Percentiles rank a stretch among this genome's conserved stretches.
Conservation (phyloP, 163 green algal species). For the Chlorella variabilis region DNA sequence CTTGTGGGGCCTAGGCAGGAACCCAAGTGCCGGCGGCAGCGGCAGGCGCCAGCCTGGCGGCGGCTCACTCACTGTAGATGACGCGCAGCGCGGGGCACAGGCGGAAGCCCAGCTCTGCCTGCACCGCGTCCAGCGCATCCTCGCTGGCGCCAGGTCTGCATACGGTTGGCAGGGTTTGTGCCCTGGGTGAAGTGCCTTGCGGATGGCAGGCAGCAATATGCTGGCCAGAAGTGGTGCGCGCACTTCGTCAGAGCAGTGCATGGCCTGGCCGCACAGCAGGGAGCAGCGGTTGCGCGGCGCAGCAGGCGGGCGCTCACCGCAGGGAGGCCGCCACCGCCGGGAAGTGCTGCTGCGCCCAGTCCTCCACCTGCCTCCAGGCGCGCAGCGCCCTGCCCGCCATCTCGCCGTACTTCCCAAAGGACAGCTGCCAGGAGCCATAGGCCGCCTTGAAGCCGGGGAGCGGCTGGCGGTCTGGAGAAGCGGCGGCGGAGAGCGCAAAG, state of each 20-base stretch:
- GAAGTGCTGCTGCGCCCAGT: constrained; percentile 27
- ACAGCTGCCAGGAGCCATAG: constrained; percentile 20
- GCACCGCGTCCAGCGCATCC: constrained; percentile 6
- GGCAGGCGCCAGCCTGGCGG: no score
- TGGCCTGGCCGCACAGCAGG: no score
- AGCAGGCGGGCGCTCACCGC: not conserved
- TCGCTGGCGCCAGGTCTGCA: constrained; percentile 29
- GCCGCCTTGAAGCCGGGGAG: constrained; percentile 2
- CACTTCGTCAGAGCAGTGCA: no score
- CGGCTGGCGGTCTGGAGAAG: not conserved
- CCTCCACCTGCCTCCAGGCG: constrained; percentile 35
- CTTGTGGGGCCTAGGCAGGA: no score
- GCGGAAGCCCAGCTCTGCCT: constrained; percentile 28
- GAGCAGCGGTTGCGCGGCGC: not conserved
- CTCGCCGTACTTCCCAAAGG: constrained; percentile 20
- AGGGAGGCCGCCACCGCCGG: constrained; percentile 16
- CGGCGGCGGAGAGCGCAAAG: not conserved
- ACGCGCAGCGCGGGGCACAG: constrained; percentile 43
- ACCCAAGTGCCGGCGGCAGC: no score
- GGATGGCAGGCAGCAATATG: no score
- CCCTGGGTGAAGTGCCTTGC: not conserved
- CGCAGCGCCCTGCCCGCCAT: constrained; percentile 10
- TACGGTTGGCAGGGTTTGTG: not conserved
- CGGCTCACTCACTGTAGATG: constrained; percentile 42
- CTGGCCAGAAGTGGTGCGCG: no score